Evolutionary conservation across 345 rosid species (phyloP), one percentile per base, ranked within the genome.

Genomic region (Alliaria petiolata): DNA sequence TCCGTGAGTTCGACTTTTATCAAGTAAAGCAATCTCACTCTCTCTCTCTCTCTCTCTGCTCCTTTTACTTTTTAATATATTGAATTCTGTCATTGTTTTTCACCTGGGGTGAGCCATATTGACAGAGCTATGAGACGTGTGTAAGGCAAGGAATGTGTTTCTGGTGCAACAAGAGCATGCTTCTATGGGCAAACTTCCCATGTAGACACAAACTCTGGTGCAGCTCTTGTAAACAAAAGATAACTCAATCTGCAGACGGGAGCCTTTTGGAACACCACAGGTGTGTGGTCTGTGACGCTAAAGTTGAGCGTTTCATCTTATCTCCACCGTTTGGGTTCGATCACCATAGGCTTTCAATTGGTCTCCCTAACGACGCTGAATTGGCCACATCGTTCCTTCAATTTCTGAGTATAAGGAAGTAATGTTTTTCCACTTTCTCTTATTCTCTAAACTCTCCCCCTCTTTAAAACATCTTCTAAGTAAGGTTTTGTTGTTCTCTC

Each of bases 121-220:
- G 5, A 74, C 87, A 90, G 91, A 72, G 78, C 26, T 82, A 86
- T 63, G 80, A 62, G 52, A 58, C 47, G 62, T 72, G 86, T 60
- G 19, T 80, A 56, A 33, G 3, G 70, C 53, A 73, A 31, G 81
- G 85, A 7, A 78, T 62, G 67, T 92, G 98, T 84, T 87, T 87
- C 56, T 79, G 85, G 60, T 92, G 98, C 83, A 82, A 80, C 49
- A 70, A 77, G 73, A 76, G 34, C 9, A 49, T 56, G 76, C 46
- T 85, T 70, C 34, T 77, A 60, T 87, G 85, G 84, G 90, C 86
- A 34, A 86, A 87, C 80, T 78, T 77, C 62, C 96, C 98, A 11
- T 92, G 98, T 75, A 67, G 44, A 65, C 95, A 87, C 85, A 71
- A 71, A 71, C 77, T 92, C 42, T 92, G 98, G 96, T 92, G 98